Evolutionary conservation across 768 basidiomycete genomes (phyloP).

Genomic region (Galerina sulciceps): DNA sequence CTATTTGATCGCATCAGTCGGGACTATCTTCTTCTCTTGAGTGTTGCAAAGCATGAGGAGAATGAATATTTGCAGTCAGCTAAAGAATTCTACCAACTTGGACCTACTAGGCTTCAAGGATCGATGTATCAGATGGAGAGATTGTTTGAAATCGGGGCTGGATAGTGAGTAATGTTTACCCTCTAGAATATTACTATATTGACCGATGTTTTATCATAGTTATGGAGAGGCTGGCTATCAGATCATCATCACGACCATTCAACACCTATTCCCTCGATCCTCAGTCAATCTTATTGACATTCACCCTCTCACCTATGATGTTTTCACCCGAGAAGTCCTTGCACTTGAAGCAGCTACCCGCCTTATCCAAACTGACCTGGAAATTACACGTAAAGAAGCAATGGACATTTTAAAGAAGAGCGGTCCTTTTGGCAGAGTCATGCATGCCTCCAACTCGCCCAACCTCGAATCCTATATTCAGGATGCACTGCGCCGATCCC

Average conservation of each 20-base stretch:
- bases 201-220: too few relatives aligned
- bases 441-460: neutral
- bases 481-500: neutral
- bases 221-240: constrained; percentile 2
- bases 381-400: neutral
- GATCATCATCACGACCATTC: neutral
- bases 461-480: neutral
- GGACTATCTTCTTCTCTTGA: neutral
- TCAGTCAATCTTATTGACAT: neutral
- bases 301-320: constrained; percentile 1
- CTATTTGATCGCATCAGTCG: constrained; percentile 6
- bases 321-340: neutral
- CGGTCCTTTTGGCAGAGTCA: neutral
- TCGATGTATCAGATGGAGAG: neutral
- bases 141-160: neutral
- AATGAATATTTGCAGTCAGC: neutral
- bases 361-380: constrained; percentile 1
- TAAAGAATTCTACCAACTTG: neutral
- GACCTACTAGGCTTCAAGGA: neutral
- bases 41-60: neutral
- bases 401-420: neutral
- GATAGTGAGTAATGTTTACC: neutral
- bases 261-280: neutral
- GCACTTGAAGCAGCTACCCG: neutral
- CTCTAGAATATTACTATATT: too few relatives aligned